A percentile compares a stretch with the other conserved stretches of the same genome.
Conservation (phyloP, 306 rosid species). For the Vigna reflexopilosa region DNA sequence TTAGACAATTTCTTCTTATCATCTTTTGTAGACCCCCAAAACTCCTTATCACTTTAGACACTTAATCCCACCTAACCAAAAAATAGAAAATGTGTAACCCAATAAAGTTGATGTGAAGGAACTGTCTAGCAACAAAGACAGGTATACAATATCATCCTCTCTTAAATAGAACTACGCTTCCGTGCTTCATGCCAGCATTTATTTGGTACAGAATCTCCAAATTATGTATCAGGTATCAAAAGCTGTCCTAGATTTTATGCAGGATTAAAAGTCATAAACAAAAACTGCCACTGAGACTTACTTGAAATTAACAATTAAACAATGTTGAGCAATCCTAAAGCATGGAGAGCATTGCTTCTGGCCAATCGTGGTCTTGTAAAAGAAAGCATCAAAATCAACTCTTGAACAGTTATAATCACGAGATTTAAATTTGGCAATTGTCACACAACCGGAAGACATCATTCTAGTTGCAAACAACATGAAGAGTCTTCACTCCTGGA, state of each 20-base stretch:
- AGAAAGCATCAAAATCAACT: constrained; percentile 46
- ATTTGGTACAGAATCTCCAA: constrained; percentile 3
- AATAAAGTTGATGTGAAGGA: neutral
- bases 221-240: neutral
- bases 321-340: constrained; percentile 50
- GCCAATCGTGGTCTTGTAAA: constrained; percentile 43
- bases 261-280: constrained; percentile 14
- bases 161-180: constrained; percentile 10
- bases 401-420: constrained; percentile 43
- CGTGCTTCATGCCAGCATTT: neutral
- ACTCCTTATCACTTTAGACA: neutral
- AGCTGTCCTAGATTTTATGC: neutral
- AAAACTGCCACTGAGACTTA: constrained; percentile 49
- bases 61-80: constrained; percentile 11
- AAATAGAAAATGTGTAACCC: constrained; percentile 17
- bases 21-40: neutral
- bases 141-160: neutral
- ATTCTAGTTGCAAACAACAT: constrained; percentile 51
- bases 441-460: constrained; percentile 40
- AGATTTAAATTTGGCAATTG: constrained; percentile 46
- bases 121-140: constrained; percentile 7
- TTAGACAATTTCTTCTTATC: neutral
- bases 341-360: constrained; percentile 48
- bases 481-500: constrained; percentile 44
- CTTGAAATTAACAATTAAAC: constrained; percentile 56